Percentiles rank a stretch among this genome's conserved stretches.
Conservation (phyloP, 768 basidiomycete genomes). For the Amylocystis lapponica region DNA sequence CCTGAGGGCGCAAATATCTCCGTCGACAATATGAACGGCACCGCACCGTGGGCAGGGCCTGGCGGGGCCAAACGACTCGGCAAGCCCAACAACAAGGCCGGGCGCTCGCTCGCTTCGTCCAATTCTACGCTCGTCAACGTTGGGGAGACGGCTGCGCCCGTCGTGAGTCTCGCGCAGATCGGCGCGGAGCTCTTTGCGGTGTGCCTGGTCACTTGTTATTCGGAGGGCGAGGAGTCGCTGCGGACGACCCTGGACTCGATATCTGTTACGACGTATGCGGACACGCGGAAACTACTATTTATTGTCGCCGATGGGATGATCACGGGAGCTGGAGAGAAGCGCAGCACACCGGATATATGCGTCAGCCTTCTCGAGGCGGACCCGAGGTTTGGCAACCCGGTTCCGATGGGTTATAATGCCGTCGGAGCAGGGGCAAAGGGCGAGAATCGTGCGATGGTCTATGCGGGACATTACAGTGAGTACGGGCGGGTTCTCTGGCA, state of each 20-base stretch:
- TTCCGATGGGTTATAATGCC: slow-evolving; percentile 88
- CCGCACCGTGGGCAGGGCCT: slow-evolving; percentile 86
- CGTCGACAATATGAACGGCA: slow-evolving; percentile 86
- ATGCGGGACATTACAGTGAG: slow-evolving; percentile 99
- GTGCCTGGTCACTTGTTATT: slow-evolving; percentile 96
- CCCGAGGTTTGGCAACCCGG: slow-evolving; percentile 91
- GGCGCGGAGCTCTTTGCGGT: slow-evolving; percentile 94
- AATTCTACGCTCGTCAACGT: slow-evolving; percentile 50
- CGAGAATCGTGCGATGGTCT: slow-evolving; percentile 95
- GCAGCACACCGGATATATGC: slow-evolving; percentile 94
- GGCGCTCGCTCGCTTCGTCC: slow-evolving; percentile 47
- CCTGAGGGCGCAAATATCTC: slow-evolving; percentile 94
- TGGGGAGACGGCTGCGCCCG: slow-evolving; percentile 44
- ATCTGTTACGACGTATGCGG: slow-evolving; percentile 85
- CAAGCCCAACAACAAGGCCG: slow-evolving; percentile 39
- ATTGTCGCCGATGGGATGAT: slow-evolving; percentile 99
- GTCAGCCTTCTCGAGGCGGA: slow-evolving; percentile 89
- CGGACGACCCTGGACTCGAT: slow-evolving; percentile 92
- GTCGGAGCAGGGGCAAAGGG: slow-evolving; percentile 87
- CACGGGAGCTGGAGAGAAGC: slow-evolving; percentile 93
- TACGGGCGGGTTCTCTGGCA: slow-evolving; percentile 11
- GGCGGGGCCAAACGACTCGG: slow-evolving; percentile 44
- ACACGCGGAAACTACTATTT: slow-evolving; percentile 87
- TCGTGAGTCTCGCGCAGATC: slow-evolving; percentile 85
- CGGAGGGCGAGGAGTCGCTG: slow-evolving; percentile 91